Percentiles rank a stretch among this genome's conserved stretches.
Conservation (phyloP, 108 stramenopile genomes). For the Licmophora abbreviata region DNA sequence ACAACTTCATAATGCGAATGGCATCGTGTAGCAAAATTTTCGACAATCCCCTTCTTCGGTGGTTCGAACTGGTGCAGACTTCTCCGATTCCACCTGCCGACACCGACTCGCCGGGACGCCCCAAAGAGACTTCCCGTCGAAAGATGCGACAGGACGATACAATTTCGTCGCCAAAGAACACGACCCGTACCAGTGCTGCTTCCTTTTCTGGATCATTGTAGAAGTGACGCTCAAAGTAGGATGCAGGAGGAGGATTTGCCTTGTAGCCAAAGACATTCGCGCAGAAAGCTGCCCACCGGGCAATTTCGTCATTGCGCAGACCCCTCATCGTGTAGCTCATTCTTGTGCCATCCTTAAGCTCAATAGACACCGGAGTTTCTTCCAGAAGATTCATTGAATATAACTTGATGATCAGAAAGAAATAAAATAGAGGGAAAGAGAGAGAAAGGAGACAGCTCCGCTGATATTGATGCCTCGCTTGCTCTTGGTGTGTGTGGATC, state of each 20-base stretch:
- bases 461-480: too few relatives aligned
- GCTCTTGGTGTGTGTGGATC: too few relatives aligned
- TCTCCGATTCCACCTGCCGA: slow-evolving; percentile 68
- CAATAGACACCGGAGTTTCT: too few relatives aligned
- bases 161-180: slow-evolving; percentile 25
- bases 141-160: slow-evolving; percentile 64
- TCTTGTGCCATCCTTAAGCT: too few relatives aligned
- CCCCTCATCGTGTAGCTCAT: too few relatives aligned
- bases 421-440: too few relatives aligned
- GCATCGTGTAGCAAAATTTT: slow-evolving; percentile 45
- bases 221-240: slow-evolving; percentile 65
- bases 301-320: too few relatives aligned
- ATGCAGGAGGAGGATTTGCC: slow-evolving; percentile 44
- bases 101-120: slow-evolving; percentile 1
- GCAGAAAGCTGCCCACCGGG: slow-evolving; percentile 57
- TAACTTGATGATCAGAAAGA: too few relatives aligned
- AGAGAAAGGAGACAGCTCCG: too few relatives aligned
- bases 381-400: too few relatives aligned
- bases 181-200: slow-evolving; percentile 38
- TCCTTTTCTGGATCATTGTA: slow-evolving; percentile 54
- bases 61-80: slow-evolving; percentile 49
- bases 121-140: slow-evolving; percentile 31
- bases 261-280: slow-evolving; percentile 64
- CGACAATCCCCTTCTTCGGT: slow-evolving; percentile 54
- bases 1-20: slow-evolving; percentile 42